Evolutionary conservation across 495 filamentous ascomycete genomes (phyloP), one percentile per base, ranked within the genome.

Genomic region (Cenococcum geophilum): DNA sequence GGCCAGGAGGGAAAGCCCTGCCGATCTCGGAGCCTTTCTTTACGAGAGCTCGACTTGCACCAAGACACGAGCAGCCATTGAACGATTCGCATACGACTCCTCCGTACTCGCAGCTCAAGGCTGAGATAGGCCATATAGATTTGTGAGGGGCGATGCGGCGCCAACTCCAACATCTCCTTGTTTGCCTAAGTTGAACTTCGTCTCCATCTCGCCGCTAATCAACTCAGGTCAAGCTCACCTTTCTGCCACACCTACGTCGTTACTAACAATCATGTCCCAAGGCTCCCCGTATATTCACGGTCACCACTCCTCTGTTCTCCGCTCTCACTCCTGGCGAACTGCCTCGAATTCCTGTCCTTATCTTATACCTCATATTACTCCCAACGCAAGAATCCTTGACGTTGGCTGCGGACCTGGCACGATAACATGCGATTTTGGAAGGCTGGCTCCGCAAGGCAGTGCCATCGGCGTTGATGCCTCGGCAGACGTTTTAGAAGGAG

Each of bases 321-420:
- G 68, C 32, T 79, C 76, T 5, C 81, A 85, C 70, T 61, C 66
- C 57, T 76, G 74, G 71, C 81, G 83, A 60, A 83, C 80, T 1
- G 78, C 76, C 16, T 49, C 69, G 50, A 80, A 79, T 65, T 80
- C 78, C 22, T 77, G 79, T 23, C 68, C 75, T 27, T 79, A 81
- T 61, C 72, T 86, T 8, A 67, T 83, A 1, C 76, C 74, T 1
- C 73, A 78, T 60, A 67, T 86, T 43, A 68, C 70, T 21, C 76
- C 79, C 0, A 51, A 71, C 45, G 74, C 77, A 69, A 70, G 74
- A 16, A 78, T 85, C 37, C 78, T 85, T 35, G 82, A 85, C 62
- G 73, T 84, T 32, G 82, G 82, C 49, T 84, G 82, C 66, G 81
- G 82, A 14, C 81, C 80, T 0, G 82, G 81, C 20, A 80, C 76